Percentiles rank a stretch among this genome's conserved stretches.
Conservation (phyloP, 352 stramenopile species). For the Pythium insidiosum region DNA sequence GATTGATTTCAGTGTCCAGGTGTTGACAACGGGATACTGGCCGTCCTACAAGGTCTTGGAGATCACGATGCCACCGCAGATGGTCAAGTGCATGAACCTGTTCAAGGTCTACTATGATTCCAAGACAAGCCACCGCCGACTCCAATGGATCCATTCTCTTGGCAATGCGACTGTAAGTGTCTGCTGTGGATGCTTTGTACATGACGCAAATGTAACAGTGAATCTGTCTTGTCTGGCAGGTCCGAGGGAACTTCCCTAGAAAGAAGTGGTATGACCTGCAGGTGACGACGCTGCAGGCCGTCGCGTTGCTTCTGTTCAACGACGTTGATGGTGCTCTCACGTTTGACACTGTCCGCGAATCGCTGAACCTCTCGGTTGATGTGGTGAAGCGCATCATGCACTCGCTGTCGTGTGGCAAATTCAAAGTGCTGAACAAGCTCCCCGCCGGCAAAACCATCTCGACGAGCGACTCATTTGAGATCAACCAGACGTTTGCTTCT, state of each 20-base stretch:
- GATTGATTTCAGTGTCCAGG: slow-evolving; percentile 95
- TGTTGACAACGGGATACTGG: slow-evolving; percentile 99
- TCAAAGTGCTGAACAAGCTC: slow-evolving; percentile 95
- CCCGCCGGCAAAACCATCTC: slow-evolving; percentile 93
- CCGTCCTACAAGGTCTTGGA: slow-evolving; percentile 97
- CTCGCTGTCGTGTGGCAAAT: slow-evolving; percentile 98
- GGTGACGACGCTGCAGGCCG: slow-evolving; percentile 96
- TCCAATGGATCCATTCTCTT: slow-evolving; percentile 96
- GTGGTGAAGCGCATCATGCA: slow-evolving; percentile 98
- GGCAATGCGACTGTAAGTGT: slow-evolving; percentile 91
- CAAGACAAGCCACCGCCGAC: slow-evolving; percentile 90
- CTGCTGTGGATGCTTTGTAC: no score
- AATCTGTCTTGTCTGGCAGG: no score
- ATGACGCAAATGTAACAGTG: no score
- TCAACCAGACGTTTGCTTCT: slow-evolving; percentile 93
- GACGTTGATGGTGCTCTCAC: slow-evolving; percentile 72
- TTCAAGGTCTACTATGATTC: slow-evolving; percentile 95
- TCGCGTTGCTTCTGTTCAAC: slow-evolving; percentile 95
- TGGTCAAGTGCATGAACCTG: slow-evolving; percentile 94
- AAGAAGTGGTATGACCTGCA: slow-evolving; percentile 96
- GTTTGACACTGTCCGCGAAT: slow-evolving; percentile 89
- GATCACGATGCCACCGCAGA: slow-evolving; percentile 90
- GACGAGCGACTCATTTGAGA: slow-evolving; percentile 89
- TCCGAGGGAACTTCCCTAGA: slow-evolving; percentile 76
- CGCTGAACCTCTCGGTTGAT: slow-evolving; percentile 93